Conservation (phyloP, 257 asterid species). For the Asclepias syriaca region DNA sequence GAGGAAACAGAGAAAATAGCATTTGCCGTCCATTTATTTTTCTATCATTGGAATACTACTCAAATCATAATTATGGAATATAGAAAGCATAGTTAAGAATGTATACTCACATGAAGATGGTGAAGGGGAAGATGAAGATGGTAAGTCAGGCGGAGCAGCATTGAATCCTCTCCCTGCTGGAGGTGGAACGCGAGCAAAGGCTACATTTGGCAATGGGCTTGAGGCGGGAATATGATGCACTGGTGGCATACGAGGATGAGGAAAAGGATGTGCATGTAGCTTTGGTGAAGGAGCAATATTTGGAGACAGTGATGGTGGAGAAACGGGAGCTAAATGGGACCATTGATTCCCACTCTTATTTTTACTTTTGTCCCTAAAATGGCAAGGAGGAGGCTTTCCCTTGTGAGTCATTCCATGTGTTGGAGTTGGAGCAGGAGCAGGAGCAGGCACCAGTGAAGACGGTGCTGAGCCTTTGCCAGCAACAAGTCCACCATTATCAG, state of each 20-base stretch:
- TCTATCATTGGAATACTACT: not conserved
- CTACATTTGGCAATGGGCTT: slow-evolving; percentile 50
- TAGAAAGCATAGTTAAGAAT: not conserved
- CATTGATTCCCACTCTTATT: slow-evolving; percentile 38
- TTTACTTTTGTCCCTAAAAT: slow-evolving; percentile 34
- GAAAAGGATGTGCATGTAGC: slow-evolving; percentile 11
- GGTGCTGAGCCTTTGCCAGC: slow-evolving; percentile 31
- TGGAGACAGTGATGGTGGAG: slow-evolving; percentile 54
- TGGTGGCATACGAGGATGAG: slow-evolving; percentile 26
- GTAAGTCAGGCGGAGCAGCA: slow-evolving; percentile 43
- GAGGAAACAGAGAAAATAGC: not conserved
- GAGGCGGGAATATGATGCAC: slow-evolving; percentile 37
- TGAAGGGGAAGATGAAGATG: slow-evolving; percentile 50
- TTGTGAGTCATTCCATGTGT: slow-evolving; percentile 26
- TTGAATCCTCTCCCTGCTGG: slow-evolving; percentile 44
- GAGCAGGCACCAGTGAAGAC: slow-evolving; percentile 42
- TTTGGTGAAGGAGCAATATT: slow-evolving; percentile 44
- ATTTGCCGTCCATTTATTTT: not conserved
- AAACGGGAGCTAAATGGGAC: slow-evolving; percentile 43
- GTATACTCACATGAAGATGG: slow-evolving; percentile 69
- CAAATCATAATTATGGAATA: not conserved
- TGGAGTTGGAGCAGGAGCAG: slow-evolving; percentile 25
- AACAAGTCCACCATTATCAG: slow-evolving; percentile 24
- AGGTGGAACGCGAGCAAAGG: slow-evolving; percentile 44
- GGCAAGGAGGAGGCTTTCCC: slow-evolving; percentile 66